These are phyloP conservation scores for Lentinula boryana DNA, from an alignment of 768 basidiomycete genomes.

Conservation along the genomic window DNA sequence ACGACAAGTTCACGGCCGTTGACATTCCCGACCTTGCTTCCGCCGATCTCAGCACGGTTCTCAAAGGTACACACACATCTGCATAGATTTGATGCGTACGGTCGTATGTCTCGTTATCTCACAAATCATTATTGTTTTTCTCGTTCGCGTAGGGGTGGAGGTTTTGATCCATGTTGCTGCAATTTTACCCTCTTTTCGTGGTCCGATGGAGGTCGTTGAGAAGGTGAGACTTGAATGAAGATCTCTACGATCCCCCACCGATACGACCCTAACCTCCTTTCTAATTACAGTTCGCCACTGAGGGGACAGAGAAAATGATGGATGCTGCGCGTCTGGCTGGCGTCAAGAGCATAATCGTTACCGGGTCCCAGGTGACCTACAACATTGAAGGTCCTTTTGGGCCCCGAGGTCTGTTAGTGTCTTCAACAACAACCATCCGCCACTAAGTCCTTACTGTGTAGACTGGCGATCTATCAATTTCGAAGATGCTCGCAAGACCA, in stretches of 20 bases:
- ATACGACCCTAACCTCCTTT: background rate
- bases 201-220: background rate
- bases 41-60: background rate
- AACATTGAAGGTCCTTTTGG: constrained; percentile 5
- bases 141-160: constrained; percentile 25
- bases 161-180: constrained; percentile 30
- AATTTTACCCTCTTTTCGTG: constrained; percentile 6
- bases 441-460: background rate
- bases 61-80: background rate
- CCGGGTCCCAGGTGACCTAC: constrained; percentile 3
- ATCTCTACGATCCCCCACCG: background rate
- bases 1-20: constrained; percentile 6
- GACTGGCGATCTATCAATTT: constrained; percentile 1
- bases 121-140: background rate
- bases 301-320: constrained; percentile 2
- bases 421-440: no score
- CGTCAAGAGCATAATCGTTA: constrained; percentile 1
- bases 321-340: constrained; percentile 1
- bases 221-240: background rate
- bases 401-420: background rate
- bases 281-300: background rate
- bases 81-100: background rate
- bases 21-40: constrained; percentile 4
- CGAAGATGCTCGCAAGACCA: constrained; percentile 3
- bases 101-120: background rate